These are phyloP conservation scores for Myxozyma neglecta DNA, from an alignment of 805 yeast genomes.

Conservation along the genomic window DNA sequence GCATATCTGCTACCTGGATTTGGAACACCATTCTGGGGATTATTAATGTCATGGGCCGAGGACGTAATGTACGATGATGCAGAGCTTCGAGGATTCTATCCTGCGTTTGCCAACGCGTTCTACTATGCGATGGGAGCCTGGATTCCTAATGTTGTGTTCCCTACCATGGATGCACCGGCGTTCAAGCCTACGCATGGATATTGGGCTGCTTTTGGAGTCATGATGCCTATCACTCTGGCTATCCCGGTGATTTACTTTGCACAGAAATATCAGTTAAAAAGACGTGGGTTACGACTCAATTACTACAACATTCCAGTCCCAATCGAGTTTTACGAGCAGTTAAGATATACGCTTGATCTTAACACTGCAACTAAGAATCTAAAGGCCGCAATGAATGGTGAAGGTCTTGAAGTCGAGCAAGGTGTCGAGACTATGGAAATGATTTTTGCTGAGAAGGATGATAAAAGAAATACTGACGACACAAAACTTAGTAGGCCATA, in stretches of 20 bases:
- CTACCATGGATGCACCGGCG: slow-evolving; percentile 37
- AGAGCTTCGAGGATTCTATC: slow-evolving; percentile 38
- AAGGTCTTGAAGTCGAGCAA: slow-evolving; percentile 2
- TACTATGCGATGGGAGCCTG: slow-evolving; percentile 41
- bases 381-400: background rate
- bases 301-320: slow-evolving; percentile 10
- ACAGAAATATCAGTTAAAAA: background rate
- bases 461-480: background rate
- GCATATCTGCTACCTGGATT: slow-evolving; percentile 57
- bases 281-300: slow-evolving; percentile 1
- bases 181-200: slow-evolving; percentile 32
- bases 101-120: slow-evolving; percentile 40
- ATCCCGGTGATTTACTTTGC: slow-evolving; percentile 14
- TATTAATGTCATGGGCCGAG: slow-evolving; percentile 58
- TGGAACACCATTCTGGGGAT: slow-evolving; percentile 63
- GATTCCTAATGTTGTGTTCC: slow-evolving; percentile 47
- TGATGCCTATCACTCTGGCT: background rate
- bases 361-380: background rate
- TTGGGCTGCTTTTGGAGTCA: slow-evolving; percentile 6
- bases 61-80: slow-evolving; percentile 57
- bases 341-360: background rate
- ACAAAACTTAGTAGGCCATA: too few species aligned
- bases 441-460: background rate
- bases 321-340: slow-evolving; percentile 5
- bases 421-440: background rate